Evolutionary conservation across 2,329 filamentous ascomycete genomes (phyloP), one percentile per base, ranked within the genome.

Genomic region (Pseudopithomyces chartarum): DNA sequence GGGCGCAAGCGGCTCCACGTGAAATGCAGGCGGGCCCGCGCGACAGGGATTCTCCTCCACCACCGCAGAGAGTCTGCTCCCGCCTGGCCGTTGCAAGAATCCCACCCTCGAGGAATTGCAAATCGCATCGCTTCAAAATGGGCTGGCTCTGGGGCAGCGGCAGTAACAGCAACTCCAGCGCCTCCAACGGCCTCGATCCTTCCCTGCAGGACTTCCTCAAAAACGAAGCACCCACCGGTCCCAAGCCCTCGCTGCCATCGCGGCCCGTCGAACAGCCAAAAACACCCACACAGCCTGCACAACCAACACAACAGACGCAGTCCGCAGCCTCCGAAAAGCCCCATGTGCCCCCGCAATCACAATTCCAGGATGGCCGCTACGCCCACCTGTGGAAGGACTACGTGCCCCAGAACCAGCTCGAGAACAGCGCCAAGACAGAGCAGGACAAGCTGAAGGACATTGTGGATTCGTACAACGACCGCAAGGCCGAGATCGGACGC

Each of bases 381-480:
- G 92, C 93, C 54, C 85, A 98, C 73, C 82, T 99, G 32, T 99
- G 95, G 95, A 94, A 92, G 78, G 91, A 85, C 56, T 99, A 99
- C 82, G 85, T 85, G 56, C 88, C 94, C 8, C 86, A 90, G 51
- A 73, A 81, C 34, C 82, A 90, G 55, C 79, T 96, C 58, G 89
- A 94, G 68, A 82, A 85, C 47, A 86, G 86, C 58, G 82, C 83
- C 19, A 90, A 90, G 73, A 86, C 85, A 38, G 90, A 95, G 66
- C 87, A 92, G 68, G 92, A 97, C 71, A 90, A 90, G 74, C 83
- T 96, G 63, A 83, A 85, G 73, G 87, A 91, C 72, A 87, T 98
- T 54, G 81, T 97, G 50, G 89, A 94, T 52, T 88, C 87, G 6
- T 96, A 89, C 83, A 96, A 97, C 75, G 87, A 91, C 71, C 87